These are phyloP conservation scores for Alloteropsis semialata DNA, from an alignment of 176 grass and related monocot species.

Conservation along the genomic window DNA sequence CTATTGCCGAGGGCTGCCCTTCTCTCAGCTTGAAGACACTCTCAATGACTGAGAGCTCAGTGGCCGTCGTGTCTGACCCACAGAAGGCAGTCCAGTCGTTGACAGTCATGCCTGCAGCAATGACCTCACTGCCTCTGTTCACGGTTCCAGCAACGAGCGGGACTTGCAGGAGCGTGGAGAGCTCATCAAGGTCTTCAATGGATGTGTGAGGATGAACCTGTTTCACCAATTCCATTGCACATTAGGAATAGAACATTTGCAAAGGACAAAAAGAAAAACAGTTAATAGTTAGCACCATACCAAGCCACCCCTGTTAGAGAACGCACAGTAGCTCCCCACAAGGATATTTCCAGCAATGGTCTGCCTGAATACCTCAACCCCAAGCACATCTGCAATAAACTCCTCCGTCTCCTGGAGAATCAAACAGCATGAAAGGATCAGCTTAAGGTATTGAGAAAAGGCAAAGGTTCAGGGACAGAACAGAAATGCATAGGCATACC, in stretches of 20 bases:
- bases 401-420: conserved; percentile 67
- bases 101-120: conserved; percentile 89
- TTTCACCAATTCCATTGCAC: background rate
- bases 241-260: background rate
- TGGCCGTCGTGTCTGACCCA: conserved; percentile 84
- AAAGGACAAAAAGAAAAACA: too few relatives aligned
- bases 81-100: conserved; percentile 99
- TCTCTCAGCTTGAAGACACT: conserved; percentile 94
- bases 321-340: conserved; percentile 70
- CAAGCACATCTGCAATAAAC: conserved; percentile 78
- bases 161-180: conserved; percentile 95
- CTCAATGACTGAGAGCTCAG: conserved; percentile 93
- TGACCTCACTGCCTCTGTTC: conserved; percentile 91
- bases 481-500: conserved; percentile 23
- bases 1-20: conserved; percentile 61
- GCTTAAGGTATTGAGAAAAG: background rate
- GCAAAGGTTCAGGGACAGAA: background rate
- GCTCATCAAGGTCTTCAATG: conserved; percentile 95
- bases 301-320: conserved; percentile 80
- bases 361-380: conserved; percentile 77
- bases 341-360: conserved; percentile 84
- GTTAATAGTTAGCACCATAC: conserved; percentile 12
- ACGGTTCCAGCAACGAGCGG: conserved; percentile 92
- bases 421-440: background rate
- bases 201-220: conserved; percentile 97